A percentile compares a stretch with the other conserved stretches of the same genome.
These are phyloP conservation scores for Boletus reticuloceps DNA, from an alignment of 768 basidiomycete genomes.

Conservation along the genomic window DNA sequence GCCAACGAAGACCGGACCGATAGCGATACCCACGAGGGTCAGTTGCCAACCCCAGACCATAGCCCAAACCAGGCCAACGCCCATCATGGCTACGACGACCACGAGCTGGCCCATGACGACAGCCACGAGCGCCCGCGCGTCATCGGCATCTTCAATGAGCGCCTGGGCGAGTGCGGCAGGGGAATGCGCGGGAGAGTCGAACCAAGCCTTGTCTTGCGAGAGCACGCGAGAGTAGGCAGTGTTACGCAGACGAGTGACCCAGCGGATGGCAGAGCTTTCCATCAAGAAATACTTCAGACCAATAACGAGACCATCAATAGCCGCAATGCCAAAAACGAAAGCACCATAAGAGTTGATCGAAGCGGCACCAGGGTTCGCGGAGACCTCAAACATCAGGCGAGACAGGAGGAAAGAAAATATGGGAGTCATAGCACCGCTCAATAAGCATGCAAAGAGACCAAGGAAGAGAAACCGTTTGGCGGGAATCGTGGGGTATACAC, in stretches of 20 bases:
- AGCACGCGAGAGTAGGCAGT: slow-evolving; percentile 58
- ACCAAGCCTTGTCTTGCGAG: slow-evolving; percentile 82
- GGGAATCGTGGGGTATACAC: slow-evolving; percentile 70
- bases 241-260: slow-evolving; percentile 68
- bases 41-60: slow-evolving; percentile 87
- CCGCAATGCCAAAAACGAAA: slow-evolving; percentile 70
- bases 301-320: slow-evolving; percentile 70
- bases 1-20: slow-evolving; percentile 79
- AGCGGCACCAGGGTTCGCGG: slow-evolving; percentile 63
- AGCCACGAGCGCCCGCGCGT: slow-evolving; percentile 74
- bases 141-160: slow-evolving; percentile 87
- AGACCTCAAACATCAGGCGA: slow-evolving; percentile 72
- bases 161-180: slow-evolving; percentile 65
- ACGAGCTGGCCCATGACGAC: slow-evolving; percentile 67
- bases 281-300: slow-evolving; percentile 80
- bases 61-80: slow-evolving; percentile 86
- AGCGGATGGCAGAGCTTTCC: slow-evolving; percentile 69
- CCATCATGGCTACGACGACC: slow-evolving; percentile 79
- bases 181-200: slow-evolving; percentile 65
- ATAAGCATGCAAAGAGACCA: slow-evolving; percentile 66
- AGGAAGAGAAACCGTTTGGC: slow-evolving; percentile 65
- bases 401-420: slow-evolving; percentile 91
- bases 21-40: slow-evolving; percentile 83
- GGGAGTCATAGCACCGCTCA: slow-evolving; percentile 84
- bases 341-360: slow-evolving; percentile 70